Base-by-base conservation (phyloP, 495 filamentous ascomycete species). In the Neurospora sp. region DNA sequence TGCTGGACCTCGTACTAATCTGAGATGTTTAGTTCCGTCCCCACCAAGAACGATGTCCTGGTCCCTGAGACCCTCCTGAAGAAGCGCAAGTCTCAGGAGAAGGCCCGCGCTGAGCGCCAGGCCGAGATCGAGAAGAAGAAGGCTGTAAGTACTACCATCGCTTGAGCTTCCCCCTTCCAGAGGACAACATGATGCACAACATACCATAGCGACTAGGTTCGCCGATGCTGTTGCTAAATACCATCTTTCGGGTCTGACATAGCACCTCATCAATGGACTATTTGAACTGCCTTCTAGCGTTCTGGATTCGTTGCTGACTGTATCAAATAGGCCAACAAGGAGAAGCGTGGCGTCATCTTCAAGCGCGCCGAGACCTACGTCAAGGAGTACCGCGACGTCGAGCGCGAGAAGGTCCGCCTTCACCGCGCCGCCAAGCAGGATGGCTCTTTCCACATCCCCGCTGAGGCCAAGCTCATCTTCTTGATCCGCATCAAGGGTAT, bases 401-500 rank as follows among this genome's bases (percentile, higher is more conserved):
- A 98, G 92, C 94, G 94, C 76, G 96, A 99, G 90, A 96, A 96
- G 91, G 91, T 98, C 85, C 94, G 95, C 80, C 93, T 98, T 48
- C 81, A 85, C 77, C 94, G 96, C 74, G 84, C 92, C 75, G 91
- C 93, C 81, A 97, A 96, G 89, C 88, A 94, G 86, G 90, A 95
- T 81, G 94, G 93, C 83, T 92, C 89, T 83, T 96, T 92, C 92
- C 93, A 96, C 86, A 91, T 99, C 77, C 89, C 91, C 72, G 94
- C 92, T 73, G 93, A 99, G 91, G 88, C 92, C 84, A 97, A 97
- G 89, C 88, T 99, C 76, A 93, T 94, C 90, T 99, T 99, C 85
- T 91, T 99, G 81, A 85, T 98, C 87, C 96, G 96, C 86, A 98
- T 99, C 90, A 99, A 99, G 92, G 96, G 96, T 97, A 99, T 99